Evolutionary conservation across 768 basidiomycete genomes (phyloP).

Genomic region (Cyclocybe aegerita): DNA sequence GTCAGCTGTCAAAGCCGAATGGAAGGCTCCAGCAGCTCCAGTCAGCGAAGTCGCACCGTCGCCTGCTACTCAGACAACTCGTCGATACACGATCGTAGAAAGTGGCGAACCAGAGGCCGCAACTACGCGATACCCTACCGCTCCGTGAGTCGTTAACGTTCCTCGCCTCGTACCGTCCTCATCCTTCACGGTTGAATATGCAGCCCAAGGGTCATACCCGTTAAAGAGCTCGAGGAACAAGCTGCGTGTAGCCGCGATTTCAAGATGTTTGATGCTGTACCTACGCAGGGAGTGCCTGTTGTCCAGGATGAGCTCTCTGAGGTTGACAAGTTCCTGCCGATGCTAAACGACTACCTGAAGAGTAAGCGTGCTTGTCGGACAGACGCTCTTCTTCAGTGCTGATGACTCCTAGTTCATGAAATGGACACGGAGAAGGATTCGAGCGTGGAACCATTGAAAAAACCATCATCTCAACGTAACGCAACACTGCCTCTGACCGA

Average conservation of each 20-base stretch:
- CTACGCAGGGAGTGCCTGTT: constrained; percentile 29
- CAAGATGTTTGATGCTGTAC: constrained; percentile 75
- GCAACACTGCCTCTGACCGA: constrained; percentile 20
- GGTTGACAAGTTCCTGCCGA: constrained; percentile 75
- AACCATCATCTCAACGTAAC: constrained; percentile 6
- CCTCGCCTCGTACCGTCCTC: neutral
- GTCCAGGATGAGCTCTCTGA: constrained; percentile 43
- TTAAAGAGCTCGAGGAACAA: constrained; percentile 42
- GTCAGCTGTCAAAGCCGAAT: constrained; percentile 21
- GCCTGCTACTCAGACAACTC: constrained; percentile 16
- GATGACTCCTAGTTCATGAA: constrained; percentile 25
- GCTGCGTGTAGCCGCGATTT: constrained; percentile 36
- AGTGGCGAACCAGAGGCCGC: constrained; percentile 24
- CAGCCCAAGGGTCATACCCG: constrained; percentile 58
- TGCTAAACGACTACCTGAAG: constrained; percentile 74
- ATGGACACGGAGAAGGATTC: constrained; percentile 6
- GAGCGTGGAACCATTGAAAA: neutral
- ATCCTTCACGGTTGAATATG: neutral
- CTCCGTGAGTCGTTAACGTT: constrained; percentile 36
- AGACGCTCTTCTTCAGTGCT: neutral
- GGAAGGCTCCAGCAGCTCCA: constrained; percentile 12
- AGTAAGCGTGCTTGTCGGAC: constrained; percentile 34
- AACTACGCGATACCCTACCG: constrained; percentile 30
- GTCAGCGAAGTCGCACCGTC: constrained; percentile 6
- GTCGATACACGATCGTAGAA: constrained; percentile 54